phyloP scores from a whole-genome alignment of 192 early-diverging fungal species.

The Coemansia aciculifera region DNA sequence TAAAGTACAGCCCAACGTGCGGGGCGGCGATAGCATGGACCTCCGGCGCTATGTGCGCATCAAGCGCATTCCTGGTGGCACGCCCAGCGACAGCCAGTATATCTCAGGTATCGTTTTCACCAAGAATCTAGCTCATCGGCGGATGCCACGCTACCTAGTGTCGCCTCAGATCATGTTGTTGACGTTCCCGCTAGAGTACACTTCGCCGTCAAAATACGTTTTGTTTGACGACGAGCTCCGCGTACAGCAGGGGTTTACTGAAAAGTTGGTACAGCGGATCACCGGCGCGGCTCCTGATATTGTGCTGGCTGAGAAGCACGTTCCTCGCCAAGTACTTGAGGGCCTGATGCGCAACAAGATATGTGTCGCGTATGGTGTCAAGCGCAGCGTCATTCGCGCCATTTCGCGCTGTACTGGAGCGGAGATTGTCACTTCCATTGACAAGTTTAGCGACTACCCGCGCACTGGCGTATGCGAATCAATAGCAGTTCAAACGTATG shows the following conservation, averaged over 20 bases:
- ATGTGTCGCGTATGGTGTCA: slow-evolving; percentile 84
- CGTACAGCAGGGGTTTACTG: slow-evolving; percentile 82
- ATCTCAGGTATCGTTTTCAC: slow-evolving; percentile 90
- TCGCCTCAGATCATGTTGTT: slow-evolving; percentile 85
- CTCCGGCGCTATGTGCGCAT: slow-evolving; percentile 90
- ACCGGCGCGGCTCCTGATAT: slow-evolving; percentile 73
- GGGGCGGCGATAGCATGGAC: slow-evolving; percentile 82
- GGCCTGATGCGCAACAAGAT: slow-evolving; percentile 76
- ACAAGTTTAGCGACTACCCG: slow-evolving; percentile 72
- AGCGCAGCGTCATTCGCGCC: slow-evolving; percentile 79
- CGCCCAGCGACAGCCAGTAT: slow-evolving; percentile 76
- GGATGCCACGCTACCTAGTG: slow-evolving; percentile 69
- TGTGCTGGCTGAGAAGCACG: slow-evolving; percentile 77
- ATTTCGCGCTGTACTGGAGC: slow-evolving; percentile 86
- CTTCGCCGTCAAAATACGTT: slow-evolving; percentile 70
- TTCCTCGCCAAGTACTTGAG: slow-evolving; percentile 84
- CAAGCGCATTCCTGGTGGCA: slow-evolving; percentile 91
- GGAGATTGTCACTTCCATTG: slow-evolving; percentile 78
- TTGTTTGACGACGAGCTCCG: slow-evolving; percentile 78
- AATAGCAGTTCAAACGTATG: slow-evolving; percentile 79
- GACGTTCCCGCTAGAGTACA: slow-evolving; percentile 78
- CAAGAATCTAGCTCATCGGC: slow-evolving; percentile 90
- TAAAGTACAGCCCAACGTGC: slow-evolving; percentile 57
- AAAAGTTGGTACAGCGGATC: slow-evolving; percentile 78
- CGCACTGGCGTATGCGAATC: slow-evolving; percentile 74